These are phyloP conservation scores for Kluyveromyces marxianus DNA, from an alignment of 1,139 yeast species.

Conservation along the genomic window DNA sequence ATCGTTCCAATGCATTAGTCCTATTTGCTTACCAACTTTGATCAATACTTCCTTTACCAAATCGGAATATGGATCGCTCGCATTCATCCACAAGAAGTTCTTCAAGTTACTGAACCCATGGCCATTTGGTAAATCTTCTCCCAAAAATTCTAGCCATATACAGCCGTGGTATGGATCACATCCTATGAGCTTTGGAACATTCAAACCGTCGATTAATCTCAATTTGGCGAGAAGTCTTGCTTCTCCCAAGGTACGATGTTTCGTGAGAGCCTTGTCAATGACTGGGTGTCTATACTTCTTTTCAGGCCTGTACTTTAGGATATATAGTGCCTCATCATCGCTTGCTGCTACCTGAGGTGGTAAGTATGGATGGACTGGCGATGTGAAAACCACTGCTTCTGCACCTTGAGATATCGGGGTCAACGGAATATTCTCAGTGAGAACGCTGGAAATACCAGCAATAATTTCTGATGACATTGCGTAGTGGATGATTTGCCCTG, in stretches of 20 bases:
- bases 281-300: slow-evolving; percentile 84
- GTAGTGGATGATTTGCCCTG: neutral
- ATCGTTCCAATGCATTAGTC: slow-evolving; percentile 63
- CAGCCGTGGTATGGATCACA: slow-evolving; percentile 73
- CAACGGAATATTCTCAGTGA: slow-evolving; percentile 43
- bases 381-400: slow-evolving; percentile 74
- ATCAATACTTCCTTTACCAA: slow-evolving; percentile 39
- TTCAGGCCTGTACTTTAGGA: slow-evolving; percentile 80
- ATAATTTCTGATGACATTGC: slow-evolving; percentile 32
- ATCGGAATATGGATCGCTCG: slow-evolving; percentile 32
- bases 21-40: slow-evolving; percentile 64
- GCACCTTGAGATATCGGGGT: slow-evolving; percentile 84
- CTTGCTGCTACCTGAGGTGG: slow-evolving; percentile 18
- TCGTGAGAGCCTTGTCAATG: slow-evolving; percentile 69
- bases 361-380: slow-evolving; percentile 62
- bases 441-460: slow-evolving; percentile 35
- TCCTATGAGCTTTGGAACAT: slow-evolving; percentile 62
- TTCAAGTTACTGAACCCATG: slow-evolving; percentile 50
- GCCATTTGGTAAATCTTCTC: slow-evolving; percentile 43
- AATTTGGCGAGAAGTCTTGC: slow-evolving; percentile 68
- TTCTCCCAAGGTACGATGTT: slow-evolving; percentile 76
- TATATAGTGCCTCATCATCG: slow-evolving; percentile 35
- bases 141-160: slow-evolving; percentile 83
- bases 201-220: slow-evolving; percentile 42
- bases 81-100: slow-evolving; percentile 63